Percentiles rank a stretch among this genome's conserved stretches.
phyloP scores from a whole-genome alignment of 139 green algal genomes.

The Marvania coccoides region DNA sequence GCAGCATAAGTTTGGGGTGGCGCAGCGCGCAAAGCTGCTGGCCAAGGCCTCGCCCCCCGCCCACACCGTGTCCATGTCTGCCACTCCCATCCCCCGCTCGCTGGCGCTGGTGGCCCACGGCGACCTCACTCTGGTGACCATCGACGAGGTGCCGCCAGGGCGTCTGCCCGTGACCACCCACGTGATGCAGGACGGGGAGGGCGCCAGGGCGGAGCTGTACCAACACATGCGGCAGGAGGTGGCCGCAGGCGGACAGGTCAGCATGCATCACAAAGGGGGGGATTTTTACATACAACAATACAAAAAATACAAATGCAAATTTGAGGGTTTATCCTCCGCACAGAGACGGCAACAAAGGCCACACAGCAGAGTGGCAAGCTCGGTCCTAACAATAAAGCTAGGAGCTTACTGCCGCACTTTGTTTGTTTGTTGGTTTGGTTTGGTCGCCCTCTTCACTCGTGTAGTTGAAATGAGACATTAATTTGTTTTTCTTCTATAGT shows the following conservation, averaged over 20 bases:
- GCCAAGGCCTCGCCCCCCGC: constrained; percentile 44
- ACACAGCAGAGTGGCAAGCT: too few species aligned
- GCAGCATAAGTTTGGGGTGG: constrained; percentile 92
- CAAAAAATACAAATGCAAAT: too few species aligned
- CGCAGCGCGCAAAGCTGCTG: constrained; percentile 62
- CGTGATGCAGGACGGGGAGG: constrained; percentile 27
- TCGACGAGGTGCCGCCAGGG: constrained; percentile 66
- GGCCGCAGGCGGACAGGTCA: constrained; percentile 23
- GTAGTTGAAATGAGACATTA: too few species aligned
- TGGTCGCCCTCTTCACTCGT: too few species aligned
- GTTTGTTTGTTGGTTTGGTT: too few species aligned
- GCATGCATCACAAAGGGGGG: too few species aligned
- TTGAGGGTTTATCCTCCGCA: too few species aligned
- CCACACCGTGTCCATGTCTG: constrained; percentile 89
- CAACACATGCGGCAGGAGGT: constrained; percentile 48
- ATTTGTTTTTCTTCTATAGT: too few species aligned
- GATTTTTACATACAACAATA: too few species aligned
- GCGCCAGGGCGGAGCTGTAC: constrained; percentile 28
- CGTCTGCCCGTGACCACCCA: constrained; percentile 45
- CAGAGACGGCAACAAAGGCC: too few species aligned
- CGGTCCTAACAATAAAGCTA: too few species aligned
- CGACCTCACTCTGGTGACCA: constrained; percentile 41
- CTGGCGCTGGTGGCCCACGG: constrained; percentile 72
- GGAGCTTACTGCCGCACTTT: too few species aligned
- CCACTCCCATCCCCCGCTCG: constrained; percentile 93